phyloP scores from a whole-genome alignment of 331 rosid genomes.

The Malus hybrid region DNA sequence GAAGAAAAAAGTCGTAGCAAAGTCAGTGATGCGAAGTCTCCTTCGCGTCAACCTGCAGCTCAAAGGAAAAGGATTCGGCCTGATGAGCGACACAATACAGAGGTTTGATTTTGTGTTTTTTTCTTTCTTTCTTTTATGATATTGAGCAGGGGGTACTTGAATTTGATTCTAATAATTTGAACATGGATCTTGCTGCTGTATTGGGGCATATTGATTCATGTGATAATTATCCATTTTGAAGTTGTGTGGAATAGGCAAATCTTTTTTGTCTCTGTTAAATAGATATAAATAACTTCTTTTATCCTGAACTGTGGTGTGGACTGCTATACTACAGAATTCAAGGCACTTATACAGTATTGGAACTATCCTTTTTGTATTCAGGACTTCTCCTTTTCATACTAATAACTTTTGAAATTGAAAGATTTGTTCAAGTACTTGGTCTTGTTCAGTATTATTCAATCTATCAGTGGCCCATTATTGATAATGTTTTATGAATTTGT shows the following conservation, averaged over 20 bases:
- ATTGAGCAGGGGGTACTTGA: neutral
- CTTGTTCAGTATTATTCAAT: neutral
- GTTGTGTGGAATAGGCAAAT: neutral
- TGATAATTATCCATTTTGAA: neutral
- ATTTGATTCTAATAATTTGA: neutral
- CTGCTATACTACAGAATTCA: neutral
- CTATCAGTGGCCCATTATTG: neutral
- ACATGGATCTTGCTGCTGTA: neutral
- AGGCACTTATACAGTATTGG: neutral
- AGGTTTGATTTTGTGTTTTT: slow-evolving; percentile 39
- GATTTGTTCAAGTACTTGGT: neutral
- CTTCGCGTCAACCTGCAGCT: slow-evolving; percentile 34
- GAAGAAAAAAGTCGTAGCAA: slow-evolving; percentile 32
- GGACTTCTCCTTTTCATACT: neutral
- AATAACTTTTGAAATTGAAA: neutral
- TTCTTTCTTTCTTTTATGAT: neutral
- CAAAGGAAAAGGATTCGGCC: slow-evolving; percentile 63
- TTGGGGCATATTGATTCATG: neutral
- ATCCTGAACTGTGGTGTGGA: neutral
- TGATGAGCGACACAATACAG: slow-evolving; percentile 49
- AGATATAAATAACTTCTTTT: neutral
- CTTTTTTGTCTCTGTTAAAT: neutral
- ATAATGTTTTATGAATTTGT: neutral
- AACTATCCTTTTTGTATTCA: neutral
- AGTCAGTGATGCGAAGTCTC: slow-evolving; percentile 34